Base-by-base conservation (phyloP, 2,329 filamentous ascomycete genomes). In the Pseudodiploospora longispora region DNA sequence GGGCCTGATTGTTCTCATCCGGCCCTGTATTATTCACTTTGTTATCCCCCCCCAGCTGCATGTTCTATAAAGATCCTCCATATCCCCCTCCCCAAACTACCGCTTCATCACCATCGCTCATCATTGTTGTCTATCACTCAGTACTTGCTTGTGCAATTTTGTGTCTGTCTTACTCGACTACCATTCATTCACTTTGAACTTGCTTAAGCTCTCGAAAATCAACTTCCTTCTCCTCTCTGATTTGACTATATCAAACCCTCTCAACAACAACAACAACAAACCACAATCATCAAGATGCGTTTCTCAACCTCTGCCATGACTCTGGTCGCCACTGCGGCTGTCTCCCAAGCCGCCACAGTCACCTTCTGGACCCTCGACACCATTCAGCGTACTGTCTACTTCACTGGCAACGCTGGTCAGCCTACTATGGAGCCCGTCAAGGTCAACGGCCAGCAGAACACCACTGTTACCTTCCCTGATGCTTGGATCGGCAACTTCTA, bases 301-400 rank as follows among this genome's bases (percentile, higher is more conserved):
- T 78, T 78, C 68, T 52, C 66, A 56, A 62, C 61, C 49, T 55
- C 70, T 55, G 54, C 74, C 57, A 60, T 70, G 52, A 61, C 66
- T 52, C 51, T 72, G 48, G 59, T 66, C 49, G 67, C 71, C 51
- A 53, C 64, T 44, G 68, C 68, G 47, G 60, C 67, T 48, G 52
- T 68, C 41, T 69, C 60, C 54, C 59, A 58, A 43, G 74, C 72
- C 47, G 60, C 57, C 57, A 74, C 71, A 61, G 63, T 83, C 55
- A 77, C 73, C 52, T 81, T 83, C 65, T 55, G 72, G 62, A 80
- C 75, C 53, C 72, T 79, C 41, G 80, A 83, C 59, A 54, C 61
- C 47, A 64, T 62, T 31, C 58, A 62, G 47, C 72, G 75, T 59
- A 71, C 67, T 39, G 54, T 80, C 59, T 53, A 69, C 63, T 76